Evolutionary conservation across 495 filamentous ascomycete species (phyloP).

Genomic region (Podospora sp.): DNA sequence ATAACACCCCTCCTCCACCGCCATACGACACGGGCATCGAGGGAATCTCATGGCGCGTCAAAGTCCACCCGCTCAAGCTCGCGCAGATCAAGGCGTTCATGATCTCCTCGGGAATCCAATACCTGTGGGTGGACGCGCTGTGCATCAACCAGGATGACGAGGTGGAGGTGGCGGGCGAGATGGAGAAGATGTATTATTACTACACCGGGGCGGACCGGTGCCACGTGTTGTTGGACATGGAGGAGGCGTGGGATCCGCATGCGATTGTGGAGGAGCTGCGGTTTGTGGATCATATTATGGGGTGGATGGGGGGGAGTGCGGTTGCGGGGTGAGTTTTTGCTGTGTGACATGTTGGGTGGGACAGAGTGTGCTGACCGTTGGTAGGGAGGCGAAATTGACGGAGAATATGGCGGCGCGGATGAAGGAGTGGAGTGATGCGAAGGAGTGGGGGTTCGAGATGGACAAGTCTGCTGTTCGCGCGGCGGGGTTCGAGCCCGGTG

Average conservation of each 20-base stretch:
- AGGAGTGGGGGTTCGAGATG: conserved; percentile 8
- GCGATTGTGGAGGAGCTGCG: conserved; percentile 27
- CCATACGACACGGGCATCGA: conserved; percentile 3
- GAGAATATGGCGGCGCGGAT: neutral
- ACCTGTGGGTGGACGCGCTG: conserved; percentile 8
- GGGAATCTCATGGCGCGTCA: neutral
- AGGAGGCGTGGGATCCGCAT: conserved; percentile 28
- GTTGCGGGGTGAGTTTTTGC: neutral
- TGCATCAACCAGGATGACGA: conserved; percentile 9
- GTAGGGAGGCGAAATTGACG: conserved; percentile 12
- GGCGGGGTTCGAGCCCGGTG: conserved; percentile 26
- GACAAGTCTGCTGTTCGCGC: conserved; percentile 1
- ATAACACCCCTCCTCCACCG: neutral
- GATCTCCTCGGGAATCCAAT: neutral
- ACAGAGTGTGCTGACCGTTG: too few species aligned
- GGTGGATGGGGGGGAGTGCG: conserved; percentile 21
- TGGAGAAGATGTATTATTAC: conserved; percentile 27
- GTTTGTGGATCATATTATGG: conserved; percentile 27
- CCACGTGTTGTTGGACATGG: conserved; percentile 32
- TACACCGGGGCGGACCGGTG: conserved; percentile 26
- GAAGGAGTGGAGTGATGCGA: neutral
- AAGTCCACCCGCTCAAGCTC: conserved; percentile 11
- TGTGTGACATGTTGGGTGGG: too few species aligned
- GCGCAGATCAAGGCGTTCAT: conserved; percentile 5
- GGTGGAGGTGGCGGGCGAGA: conserved; percentile 10